Evolutionary conservation across 108 stramenopile genomes (phyloP).

Genomic region (Skeletonema menzelii): DNA sequence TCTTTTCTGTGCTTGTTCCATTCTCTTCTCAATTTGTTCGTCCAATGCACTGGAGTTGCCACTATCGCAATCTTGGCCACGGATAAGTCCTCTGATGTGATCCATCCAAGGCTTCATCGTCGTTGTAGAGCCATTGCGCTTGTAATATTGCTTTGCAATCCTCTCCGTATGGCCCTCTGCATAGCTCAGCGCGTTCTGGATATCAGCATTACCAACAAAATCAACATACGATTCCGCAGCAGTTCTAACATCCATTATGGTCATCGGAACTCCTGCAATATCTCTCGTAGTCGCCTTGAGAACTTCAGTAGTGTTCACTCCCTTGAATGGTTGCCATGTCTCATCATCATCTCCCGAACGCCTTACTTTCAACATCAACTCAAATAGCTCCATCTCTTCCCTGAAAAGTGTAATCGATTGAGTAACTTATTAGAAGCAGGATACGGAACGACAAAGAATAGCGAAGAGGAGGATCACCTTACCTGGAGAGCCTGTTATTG

Average conservation of each 20-base stretch:
- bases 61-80: neutral
- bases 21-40: neutral
- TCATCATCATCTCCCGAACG: neutral
- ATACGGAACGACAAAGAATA: too few species aligned
- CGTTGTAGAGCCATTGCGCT: neutral
- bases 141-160: neutral
- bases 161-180: neutral
- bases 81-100: neutral
- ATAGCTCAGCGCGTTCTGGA: neutral
- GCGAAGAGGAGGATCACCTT: too few species aligned
- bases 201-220: neutral
- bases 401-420: too few species aligned
- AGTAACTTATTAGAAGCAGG: too few species aligned
- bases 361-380: neutral
- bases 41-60: neutral
- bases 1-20: neutral
- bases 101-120: neutral
- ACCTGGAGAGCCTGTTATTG: neutral
- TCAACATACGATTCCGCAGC: neutral
- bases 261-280: neutral
- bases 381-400: neutral
- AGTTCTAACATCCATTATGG: neutral
- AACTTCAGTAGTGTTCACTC: neutral
- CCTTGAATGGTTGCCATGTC: neutral
- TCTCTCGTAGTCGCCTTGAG: neutral